Evolutionary conservation across 2,329 filamentous ascomycete species (phyloP).

Genomic region (Paecilomyces dactylethromorphus): DNA sequence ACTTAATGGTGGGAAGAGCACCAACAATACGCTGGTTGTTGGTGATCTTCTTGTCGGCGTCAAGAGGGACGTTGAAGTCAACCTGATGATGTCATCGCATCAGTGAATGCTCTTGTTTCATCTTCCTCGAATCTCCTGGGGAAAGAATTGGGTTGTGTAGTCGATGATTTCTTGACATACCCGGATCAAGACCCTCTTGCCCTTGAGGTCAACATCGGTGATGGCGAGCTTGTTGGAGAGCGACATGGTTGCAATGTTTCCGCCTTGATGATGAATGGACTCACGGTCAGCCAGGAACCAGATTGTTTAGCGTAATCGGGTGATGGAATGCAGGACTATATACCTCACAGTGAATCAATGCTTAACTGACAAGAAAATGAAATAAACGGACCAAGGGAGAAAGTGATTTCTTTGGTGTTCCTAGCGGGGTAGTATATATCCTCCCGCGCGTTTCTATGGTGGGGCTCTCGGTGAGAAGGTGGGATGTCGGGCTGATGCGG

Average conservation of each 20-base stretch:
- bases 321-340: not conserved
- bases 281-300: not conserved
- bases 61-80: conserved; percentile 99
- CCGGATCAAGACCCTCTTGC: conserved; percentile 94
- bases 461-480: conserved; percentile 22
- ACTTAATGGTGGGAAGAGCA: conserved; percentile 90
- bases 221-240: conserved; percentile 98
- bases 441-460: conserved; percentile 4
- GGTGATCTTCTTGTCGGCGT: conserved; percentile 86
- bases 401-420: not conserved
- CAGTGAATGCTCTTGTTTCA: not conserved
- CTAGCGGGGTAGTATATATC: not conserved
- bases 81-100: conserved; percentile 52
- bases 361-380: not conserved
- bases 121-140: not conserved
- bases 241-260: conserved; percentile 60
- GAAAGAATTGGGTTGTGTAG: conserved; percentile 7
- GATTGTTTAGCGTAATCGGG: not conserved
- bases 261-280: not conserved
- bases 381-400: not conserved
- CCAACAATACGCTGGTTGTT: conserved; percentile 98
- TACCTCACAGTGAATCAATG: not conserved
- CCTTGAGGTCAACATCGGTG: conserved; percentile 92
- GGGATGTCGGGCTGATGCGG: conserved; percentile 31
- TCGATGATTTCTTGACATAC: conserved; percentile 49